These are phyloP conservation scores for Halophytophthora batemanensis DNA, from an alignment of 352 stramenopile genomes.

Conservation along the genomic window DNA sequence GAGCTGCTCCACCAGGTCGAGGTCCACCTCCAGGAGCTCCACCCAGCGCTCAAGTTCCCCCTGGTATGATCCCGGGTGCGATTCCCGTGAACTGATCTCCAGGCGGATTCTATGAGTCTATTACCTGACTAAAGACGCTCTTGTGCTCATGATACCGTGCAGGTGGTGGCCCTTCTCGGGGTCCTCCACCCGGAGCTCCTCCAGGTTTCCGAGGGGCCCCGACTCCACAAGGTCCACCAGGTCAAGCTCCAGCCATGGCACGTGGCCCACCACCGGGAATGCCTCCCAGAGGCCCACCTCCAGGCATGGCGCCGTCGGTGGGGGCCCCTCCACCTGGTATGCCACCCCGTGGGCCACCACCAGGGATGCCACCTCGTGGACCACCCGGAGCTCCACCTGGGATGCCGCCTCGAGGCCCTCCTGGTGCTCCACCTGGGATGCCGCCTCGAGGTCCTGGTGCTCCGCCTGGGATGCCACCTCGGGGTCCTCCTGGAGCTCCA, in stretches of 20 bases:
- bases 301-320: constrained; percentile 9
- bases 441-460: constrained; percentile 13
- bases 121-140: background rate
- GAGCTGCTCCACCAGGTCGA: constrained; percentile 25
- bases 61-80: constrained; percentile 12
- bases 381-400: constrained; percentile 18
- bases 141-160: constrained; percentile 10
- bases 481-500: constrained; percentile 16
- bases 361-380: constrained; percentile 18
- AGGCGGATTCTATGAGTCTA: background rate
- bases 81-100: background rate
- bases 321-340: constrained; percentile 15
- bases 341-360: constrained; percentile 15
- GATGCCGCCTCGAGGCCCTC: constrained; percentile 16
- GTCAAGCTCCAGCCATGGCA: constrained; percentile 18
- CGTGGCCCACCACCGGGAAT: constrained; percentile 19
- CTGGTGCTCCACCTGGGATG: constrained; percentile 18
- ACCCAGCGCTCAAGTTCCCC: constrained; percentile 8
- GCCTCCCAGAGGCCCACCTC: constrained; percentile 15
- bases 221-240: constrained; percentile 1
- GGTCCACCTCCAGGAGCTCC: constrained; percentile 24
- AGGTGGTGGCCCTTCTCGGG: constrained; percentile 24
- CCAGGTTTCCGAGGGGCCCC: constrained; percentile 10
- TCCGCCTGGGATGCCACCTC: constrained; percentile 21
- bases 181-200: constrained; percentile 8